These are phyloP conservation scores for Eutrema salsugineum DNA, from an alignment of 441 rosid species.

Conservation along the genomic window DNA sequence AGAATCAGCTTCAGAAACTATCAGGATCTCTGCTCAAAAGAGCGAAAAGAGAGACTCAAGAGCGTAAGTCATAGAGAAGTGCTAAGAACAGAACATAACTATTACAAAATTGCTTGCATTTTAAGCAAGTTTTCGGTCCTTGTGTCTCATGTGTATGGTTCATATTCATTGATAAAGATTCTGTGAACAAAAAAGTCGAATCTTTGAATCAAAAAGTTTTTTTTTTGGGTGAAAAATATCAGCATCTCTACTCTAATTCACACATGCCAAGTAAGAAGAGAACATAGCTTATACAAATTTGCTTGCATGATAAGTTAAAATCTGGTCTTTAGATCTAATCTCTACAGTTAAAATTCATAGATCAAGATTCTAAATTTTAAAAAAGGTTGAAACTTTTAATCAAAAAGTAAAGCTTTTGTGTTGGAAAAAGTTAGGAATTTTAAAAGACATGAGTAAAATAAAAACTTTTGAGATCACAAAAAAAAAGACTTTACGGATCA, in stretches of 20 bases:
- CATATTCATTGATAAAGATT: not conserved
- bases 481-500: not conserved
- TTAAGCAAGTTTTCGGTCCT: not conserved
- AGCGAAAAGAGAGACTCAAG: not conserved
- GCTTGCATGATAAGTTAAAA: not conserved
- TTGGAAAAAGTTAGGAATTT: not conserved
- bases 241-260: no score
- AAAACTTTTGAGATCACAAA: not conserved
- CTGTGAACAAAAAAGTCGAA: not conserved
- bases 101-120: not conserved
- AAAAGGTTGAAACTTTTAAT: not conserved
- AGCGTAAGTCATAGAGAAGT: not conserved
- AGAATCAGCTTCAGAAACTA: not conserved
- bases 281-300: not conserved
- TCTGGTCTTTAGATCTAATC: not conserved
- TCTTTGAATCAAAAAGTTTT: not conserved
- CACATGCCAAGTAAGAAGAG: conserved; percentile 4
- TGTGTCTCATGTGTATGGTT: not conserved
- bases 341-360: not conserved
- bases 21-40: not conserved
- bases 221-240: no score
- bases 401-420: not conserved
- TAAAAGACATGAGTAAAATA: not conserved
- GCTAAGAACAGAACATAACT: conserved; percentile 2
- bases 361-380: not conserved